These are phyloP conservation scores for Orbilia brochopaga DNA, from an alignment of 2,329 filamentous ascomycete species.

Conservation along the genomic window DNA sequence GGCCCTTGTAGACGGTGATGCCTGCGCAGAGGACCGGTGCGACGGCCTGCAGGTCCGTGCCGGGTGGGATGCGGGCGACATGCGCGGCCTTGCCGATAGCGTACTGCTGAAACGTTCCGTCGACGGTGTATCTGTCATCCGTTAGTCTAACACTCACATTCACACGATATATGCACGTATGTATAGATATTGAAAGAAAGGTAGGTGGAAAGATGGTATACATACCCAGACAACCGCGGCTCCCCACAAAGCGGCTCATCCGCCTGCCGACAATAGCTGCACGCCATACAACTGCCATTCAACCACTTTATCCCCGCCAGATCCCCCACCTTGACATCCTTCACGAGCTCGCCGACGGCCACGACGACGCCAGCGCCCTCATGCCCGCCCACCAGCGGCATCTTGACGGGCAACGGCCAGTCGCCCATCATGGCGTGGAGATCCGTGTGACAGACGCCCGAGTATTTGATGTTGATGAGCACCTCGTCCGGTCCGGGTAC, in stretches of 20 bases:
- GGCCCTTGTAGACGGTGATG: slow-evolving; percentile 87
- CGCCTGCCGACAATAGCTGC: slow-evolving; percentile 71
- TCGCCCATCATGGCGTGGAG: slow-evolving; percentile 76
- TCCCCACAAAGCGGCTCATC: slow-evolving; percentile 84
- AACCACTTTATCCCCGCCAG: slow-evolving; percentile 91
- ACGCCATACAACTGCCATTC: slow-evolving; percentile 82
- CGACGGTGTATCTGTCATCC: slow-evolving; percentile 66
- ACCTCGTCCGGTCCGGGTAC: slow-evolving; percentile 87
- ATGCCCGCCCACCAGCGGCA: slow-evolving; percentile 83
- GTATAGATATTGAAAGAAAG: background rate
- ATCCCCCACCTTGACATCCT: slow-evolving; percentile 80
- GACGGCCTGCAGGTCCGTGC: slow-evolving; percentile 75
- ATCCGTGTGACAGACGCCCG: slow-evolving; percentile 55
- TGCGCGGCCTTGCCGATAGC: slow-evolving; percentile 84
- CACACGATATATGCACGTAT: background rate
- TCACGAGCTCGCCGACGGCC: slow-evolving; percentile 70
- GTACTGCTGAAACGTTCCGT: slow-evolving; percentile 94
- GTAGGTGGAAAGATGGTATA: background rate
- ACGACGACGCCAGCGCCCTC: slow-evolving; percentile 79
- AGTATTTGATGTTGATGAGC: slow-evolving; percentile 67
- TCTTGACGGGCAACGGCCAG: slow-evolving; percentile 83
- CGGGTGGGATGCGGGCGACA: slow-evolving; percentile 80
- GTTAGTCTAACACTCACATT: background rate
- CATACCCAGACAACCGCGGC: slow-evolving; percentile 79
- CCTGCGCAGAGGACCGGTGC: slow-evolving; percentile 83